Conservation (phyloP, 2,329 filamentous ascomycete genomes). For the Penicillium sp. region DNA sequence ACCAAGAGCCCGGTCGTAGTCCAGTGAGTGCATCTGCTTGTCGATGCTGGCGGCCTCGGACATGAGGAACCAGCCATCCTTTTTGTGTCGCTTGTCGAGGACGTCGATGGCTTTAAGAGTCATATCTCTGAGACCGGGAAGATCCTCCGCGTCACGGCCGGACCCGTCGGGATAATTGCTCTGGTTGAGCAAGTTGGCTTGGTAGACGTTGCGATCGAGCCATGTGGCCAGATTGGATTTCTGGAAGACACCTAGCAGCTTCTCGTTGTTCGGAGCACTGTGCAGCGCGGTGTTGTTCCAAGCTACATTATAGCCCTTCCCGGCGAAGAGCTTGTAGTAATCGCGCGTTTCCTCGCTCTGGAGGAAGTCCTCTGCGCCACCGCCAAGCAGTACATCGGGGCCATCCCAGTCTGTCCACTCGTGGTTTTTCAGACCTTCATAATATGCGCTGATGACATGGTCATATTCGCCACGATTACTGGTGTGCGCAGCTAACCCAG, state of each 20-base stretch:
- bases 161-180: constrained; percentile 67
- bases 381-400: constrained; percentile 77
- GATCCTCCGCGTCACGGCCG: constrained; percentile 62
- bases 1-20: constrained; percentile 80
- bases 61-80: constrained; percentile 83
- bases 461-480: constrained; percentile 66
- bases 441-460: constrained; percentile 68
- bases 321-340: constrained; percentile 67
- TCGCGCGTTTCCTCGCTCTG: constrained; percentile 56
- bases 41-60: constrained; percentile 80
- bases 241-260: constrained; percentile 74
- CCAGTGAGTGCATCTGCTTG: constrained; percentile 83
- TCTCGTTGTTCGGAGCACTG: constrained; percentile 54
- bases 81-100: constrained; percentile 60
- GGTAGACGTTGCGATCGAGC: constrained; percentile 81
- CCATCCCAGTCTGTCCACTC: constrained; percentile 72
- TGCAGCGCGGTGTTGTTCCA: constrained; percentile 70
- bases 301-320: constrained; percentile 67
- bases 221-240: constrained; percentile 73
- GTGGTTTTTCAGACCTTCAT: constrained; percentile 74
- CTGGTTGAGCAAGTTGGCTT: constrained; percentile 61
- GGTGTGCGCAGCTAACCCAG: constrained; percentile 69
- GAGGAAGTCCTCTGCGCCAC: constrained; percentile 77
- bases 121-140: constrained; percentile 85
- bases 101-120: constrained; percentile 81